Conservation (phyloP, 257 asterid species). For the Solanum verrucosum region DNA sequence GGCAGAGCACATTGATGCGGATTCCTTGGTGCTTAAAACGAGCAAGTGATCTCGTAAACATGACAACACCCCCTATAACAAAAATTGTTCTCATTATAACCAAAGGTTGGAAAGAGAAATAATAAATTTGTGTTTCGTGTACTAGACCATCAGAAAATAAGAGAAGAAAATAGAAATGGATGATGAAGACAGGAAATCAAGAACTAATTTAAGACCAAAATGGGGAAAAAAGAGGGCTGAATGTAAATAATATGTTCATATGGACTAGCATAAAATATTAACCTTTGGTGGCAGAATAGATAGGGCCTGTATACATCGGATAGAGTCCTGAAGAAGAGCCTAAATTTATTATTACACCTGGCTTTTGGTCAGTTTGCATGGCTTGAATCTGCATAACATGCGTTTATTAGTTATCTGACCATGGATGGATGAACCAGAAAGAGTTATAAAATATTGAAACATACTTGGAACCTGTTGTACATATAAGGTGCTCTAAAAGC, state of each 20-base stretch:
- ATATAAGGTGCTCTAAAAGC: neutral
- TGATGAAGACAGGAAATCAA: neutral
- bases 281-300: slow-evolving; percentile 92
- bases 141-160: neutral
- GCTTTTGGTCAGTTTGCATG: slow-evolving; percentile 56
- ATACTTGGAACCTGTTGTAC: neutral
- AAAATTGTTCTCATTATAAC: slow-evolving; percentile 6
- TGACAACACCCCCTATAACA: slow-evolving; percentile 71
- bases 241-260: neutral
- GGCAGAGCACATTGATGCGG: slow-evolving; percentile 91
- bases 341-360: slow-evolving; percentile 74
- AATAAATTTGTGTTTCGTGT: neutral
- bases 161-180: neutral
- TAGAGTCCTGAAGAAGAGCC: slow-evolving; percentile 94
- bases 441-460: neutral
- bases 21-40: slow-evolving; percentile 77
- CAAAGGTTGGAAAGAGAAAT: neutral
- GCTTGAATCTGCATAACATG: slow-evolving; percentile 51
- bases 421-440: neutral
- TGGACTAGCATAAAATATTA: slow-evolving; percentile 6
- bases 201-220: neutral
- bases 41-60: slow-evolving; percentile 79
- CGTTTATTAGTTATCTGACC: slow-evolving; percentile 5
- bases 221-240: neutral
- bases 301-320: slow-evolving; percentile 72